Base-by-base conservation (phyloP, 139 green algal genomes). In the Chlamydomonas sp. region DNA sequence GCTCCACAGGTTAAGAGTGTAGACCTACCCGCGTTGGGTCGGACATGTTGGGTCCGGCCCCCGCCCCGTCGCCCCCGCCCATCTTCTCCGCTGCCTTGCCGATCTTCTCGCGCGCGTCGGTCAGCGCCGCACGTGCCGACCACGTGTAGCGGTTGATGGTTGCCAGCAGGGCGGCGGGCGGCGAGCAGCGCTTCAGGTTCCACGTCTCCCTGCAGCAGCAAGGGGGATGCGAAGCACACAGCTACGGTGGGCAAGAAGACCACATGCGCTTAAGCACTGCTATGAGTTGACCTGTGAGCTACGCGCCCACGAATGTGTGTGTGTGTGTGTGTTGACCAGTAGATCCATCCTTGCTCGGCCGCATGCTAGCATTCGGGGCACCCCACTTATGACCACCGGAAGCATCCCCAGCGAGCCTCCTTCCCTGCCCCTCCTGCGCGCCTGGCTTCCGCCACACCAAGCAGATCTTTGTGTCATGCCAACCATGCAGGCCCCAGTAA, bases 141-240 rank as follows among this genome's bases (percentile, higher is more conserved):
- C 94, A 95, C 3, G 78, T 18, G 60, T 80, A 69, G 12, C 91
- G 79, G 20, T 77, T 89, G 49, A 80, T 63, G 6, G 60, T 91
- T 57, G 89, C 92, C 6, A 90, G 73, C 18, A 79, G 79, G 15
- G 90, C 84, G 4, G 88, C 92, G 8, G 91, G 89, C 14, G 87
- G 67, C 0, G 90, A 87, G 78, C 91, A 91, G 31, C 74, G 7
- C 9, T 76, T 67, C 63, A 96, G 78, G 83, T 95, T 86, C 93
- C 95, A 97, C 2, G 63, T 84, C 62, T 97, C 92, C 31, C 85
- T 94, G 85, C 57, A 31, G 4, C n/a, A 31, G 10, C 17, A 49
- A 64, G 63, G 60, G 31, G 58, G 31, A 49, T 49, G 31, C 31
- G 31, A 49, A 49, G 31, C 31, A 59, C 63, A 15, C 76, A 80